Percentiles rank a stretch among this genome's conserved stretches.
Conservation (phyloP, 257 asterid genomes). For the Solanum sejunctum region DNA sequence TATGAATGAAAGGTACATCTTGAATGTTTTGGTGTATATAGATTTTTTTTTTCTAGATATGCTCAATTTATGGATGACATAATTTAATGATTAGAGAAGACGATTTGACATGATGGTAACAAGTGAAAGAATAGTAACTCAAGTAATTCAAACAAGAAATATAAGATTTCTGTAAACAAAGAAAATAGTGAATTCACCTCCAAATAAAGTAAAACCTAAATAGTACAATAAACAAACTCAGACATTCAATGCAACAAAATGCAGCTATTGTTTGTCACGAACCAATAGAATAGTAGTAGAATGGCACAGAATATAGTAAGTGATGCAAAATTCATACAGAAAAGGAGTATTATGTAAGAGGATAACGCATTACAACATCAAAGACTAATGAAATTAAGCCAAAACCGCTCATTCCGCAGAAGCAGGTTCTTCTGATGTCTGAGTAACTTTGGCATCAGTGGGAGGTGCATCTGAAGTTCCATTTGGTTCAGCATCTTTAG, state of each 20-base stretch:
- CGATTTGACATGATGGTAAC: background rate
- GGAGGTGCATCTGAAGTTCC: conserved; percentile 1
- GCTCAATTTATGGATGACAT: background rate
- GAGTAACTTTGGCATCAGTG: conserved; percentile 5
- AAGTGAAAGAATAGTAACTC: background rate
- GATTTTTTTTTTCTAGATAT: too few relatives aligned
- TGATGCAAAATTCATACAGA: background rate
- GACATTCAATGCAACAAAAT: background rate
- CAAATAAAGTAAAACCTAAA: background rate
- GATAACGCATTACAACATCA: background rate
- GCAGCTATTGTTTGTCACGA: background rate
- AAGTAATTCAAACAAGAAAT: background rate
- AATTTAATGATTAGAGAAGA: background rate
- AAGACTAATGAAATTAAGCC: background rate
- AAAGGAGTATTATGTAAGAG: background rate
- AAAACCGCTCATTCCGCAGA: conserved; percentile 7
- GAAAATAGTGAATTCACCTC: background rate
- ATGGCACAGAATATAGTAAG: background rate
- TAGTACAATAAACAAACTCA: background rate
- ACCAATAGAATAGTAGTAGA: background rate
- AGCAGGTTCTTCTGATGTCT: conserved; percentile 25
- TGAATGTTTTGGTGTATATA: background rate
- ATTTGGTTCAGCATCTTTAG: conserved; percentile 26
- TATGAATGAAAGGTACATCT: background rate
- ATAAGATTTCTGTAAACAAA: background rate